Base-by-base conservation (phyloP, 1,284 basidiomycete species). In the Cutaneotrichosporon cyanovorans region DNA sequence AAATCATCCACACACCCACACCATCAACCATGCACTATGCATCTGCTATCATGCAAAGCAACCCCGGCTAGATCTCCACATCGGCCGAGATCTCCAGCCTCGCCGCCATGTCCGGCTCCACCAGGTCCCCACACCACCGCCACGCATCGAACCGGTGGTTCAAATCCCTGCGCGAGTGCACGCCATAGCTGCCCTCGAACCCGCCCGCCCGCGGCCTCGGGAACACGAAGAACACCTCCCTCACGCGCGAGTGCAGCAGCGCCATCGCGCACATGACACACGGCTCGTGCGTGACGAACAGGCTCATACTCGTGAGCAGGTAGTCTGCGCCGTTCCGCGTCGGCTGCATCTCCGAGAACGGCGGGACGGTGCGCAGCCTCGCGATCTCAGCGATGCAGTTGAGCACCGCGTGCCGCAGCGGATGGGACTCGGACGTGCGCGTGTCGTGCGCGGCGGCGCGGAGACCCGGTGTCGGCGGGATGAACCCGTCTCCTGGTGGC, bases 231-330 rank as follows among this genome's bases (percentile, higher is more conserved):
- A 87, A 73, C 5, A 93, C 78, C 56, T 90, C 84, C 56, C 85
- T 82, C 43, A 93, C 87, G 18, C 92, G 79, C 2, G 86, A 89
- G 70, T 96, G 92, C 8, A 92, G 71, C 16, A 96, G 73, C 2
- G 89, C 87, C 92, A 96, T 96, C 56, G 82, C 80, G 66, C 92
- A 96, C 85, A 95, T 89, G 48, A 95, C 78, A 60, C 92, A 96
- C 3, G 92, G 91, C 60, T 96, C 91, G 68, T 96, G 91, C 2
- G 87, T 87, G 41, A 81, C 79, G 73, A 95, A 95, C 19, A 95
- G 74, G 2, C 82, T 81, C 21, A 83, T 77, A 0, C 80, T 80
- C 0, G 88, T 95, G 32, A 95, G 76, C 25, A 95, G 81, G 69
- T 95, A 96, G 63, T 84, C 82, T 4, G 80, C 74, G 12, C 84